Evolutionary conservation across 768 basidiomycete genomes (phyloP), one percentile per base, ranked within the genome.

Genomic region (Aureoboletus auriporus): DNA sequence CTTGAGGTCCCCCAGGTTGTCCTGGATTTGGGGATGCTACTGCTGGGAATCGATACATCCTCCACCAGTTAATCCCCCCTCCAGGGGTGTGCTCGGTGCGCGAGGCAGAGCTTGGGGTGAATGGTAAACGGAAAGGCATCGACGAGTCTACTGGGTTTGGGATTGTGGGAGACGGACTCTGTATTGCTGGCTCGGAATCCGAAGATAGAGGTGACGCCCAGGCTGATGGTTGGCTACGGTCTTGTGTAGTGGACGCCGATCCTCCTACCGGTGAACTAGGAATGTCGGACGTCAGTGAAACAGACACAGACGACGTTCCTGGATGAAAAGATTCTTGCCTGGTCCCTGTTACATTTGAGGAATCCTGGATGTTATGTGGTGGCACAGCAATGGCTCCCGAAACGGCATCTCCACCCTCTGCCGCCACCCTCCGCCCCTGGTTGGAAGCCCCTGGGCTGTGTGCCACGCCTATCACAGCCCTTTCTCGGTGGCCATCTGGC

Each of bases 31-130:
- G 65, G n/a, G 76, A 71, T 12, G 69, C 54, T 54, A 89, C 83
- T 34, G 86, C 75, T 8, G 84, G 85, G 71, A 89, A 90, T n/a
- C 87, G 78, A 60, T 89, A 89, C 57, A 89, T 66, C 47, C 88
- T 72, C 89, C 89, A 90, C 80, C 87, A 86, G 60, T 90, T 90
- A 49, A 90, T 72, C 14, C 75, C 73, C 27, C 68, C 68, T 34
- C 72, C 71, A 14, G 70, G 68, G 14, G 67, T 63, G 42, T 62
- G 72, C 54, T 73, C 72, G 4, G 67, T 66, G 14, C 67, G 65
- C 13, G 66, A 59, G 39, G 67, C 54, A 27, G 69, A 66, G 33
- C 64, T 65, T 11, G 62, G 44, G 4, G 54, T 47, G 26, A 66
- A 58, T 1, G 65, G 64, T 11, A 68, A 47, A 43, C 54, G 64